Conservation (phyloP, 1,139 yeast genomes). For the Taphrina deformans region DNA sequence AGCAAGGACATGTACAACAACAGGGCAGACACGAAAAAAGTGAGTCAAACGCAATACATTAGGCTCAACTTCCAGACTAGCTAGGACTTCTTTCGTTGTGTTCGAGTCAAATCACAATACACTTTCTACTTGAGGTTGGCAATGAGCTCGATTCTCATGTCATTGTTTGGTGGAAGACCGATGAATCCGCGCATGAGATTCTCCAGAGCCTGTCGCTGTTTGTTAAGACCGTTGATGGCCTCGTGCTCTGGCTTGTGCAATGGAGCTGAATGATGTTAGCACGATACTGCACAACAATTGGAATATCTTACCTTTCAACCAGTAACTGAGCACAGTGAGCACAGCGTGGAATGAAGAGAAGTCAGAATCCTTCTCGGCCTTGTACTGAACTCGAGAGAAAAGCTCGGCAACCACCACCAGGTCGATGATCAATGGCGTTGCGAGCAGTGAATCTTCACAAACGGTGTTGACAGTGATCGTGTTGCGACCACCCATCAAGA, state of each 20-base stretch:
- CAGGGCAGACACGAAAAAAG: no score
- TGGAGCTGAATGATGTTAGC: not conserved
- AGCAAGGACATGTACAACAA: no score
- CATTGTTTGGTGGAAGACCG: conserved; percentile 87
- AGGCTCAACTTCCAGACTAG: conserved; percentile 8
- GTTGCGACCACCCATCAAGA: conserved; percentile 97
- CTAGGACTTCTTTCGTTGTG: not conserved
- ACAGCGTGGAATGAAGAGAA: conserved; percentile 79
- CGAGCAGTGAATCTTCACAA: conserved; percentile 92
- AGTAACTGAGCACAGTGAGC: conserved; percentile 81
- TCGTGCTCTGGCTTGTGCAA: conserved; percentile 58
- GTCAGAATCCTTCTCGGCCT: conserved; percentile 51
- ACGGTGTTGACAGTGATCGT: conserved; percentile 91
- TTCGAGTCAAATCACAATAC: not conserved
- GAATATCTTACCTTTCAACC: conserved; percentile 71
- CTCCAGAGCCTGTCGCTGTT: conserved; percentile 90
- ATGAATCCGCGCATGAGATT: conserved; percentile 85
- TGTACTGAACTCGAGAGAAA: conserved; percentile 79
- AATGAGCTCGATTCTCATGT: conserved; percentile 72
- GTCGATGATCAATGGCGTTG: conserved; percentile 92
- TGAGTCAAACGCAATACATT: no score
- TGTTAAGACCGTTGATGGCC: conserved; percentile 89
- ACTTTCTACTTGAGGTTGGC: conserved; percentile 1
- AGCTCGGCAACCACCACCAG: conserved; percentile 87
- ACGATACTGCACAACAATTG: not conserved